phyloP scores from a whole-genome alignment of 352 stramenopile genomes.

The Phytophthora cactorum region DNA sequence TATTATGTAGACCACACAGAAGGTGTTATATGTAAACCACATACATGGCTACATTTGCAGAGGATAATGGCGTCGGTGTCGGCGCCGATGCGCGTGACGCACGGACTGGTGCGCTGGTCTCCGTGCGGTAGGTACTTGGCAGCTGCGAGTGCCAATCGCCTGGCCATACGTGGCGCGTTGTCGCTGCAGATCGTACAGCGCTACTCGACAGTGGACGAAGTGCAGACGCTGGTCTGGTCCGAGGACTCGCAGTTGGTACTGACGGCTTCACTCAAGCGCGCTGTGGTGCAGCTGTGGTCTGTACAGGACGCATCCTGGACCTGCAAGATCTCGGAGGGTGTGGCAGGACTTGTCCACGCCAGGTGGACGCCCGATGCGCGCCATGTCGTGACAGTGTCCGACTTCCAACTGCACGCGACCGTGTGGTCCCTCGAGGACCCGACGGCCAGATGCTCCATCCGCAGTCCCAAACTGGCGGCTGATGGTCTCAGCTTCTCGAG shows the following conservation, averaged over 20 bases:
- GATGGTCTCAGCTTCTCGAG: conserved; percentile 74
- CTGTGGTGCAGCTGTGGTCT: conserved; percentile 75
- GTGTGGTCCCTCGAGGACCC: conserved; percentile 80
- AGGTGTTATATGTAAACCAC: too few species aligned
- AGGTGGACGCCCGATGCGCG: conserved; percentile 68
- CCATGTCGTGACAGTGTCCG: conserved; percentile 81
- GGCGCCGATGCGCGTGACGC: conserved; percentile 52
- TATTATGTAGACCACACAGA: too few species aligned
- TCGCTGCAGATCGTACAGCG: conserved; percentile 73
- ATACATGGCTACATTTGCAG: background rate
- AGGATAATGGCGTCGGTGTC: conserved; percentile 49
- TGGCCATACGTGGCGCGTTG: conserved; percentile 59
- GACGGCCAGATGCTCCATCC: conserved; percentile 62
- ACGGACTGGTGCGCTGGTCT: conserved; percentile 74
- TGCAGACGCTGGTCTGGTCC: conserved; percentile 69
- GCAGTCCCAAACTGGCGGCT: conserved; percentile 67
- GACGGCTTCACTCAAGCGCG: conserved; percentile 70
- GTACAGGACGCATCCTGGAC: conserved; percentile 67
- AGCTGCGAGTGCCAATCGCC: conserved; percentile 51
- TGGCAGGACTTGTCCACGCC: conserved; percentile 61
- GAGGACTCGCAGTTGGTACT: conserved; percentile 71
- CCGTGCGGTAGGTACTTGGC: conserved; percentile 66
- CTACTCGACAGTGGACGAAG: conserved; percentile 57
- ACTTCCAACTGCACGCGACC: conserved; percentile 85
- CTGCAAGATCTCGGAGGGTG: conserved; percentile 79